Base-by-base conservation (phyloP, 2,329 filamentous ascomycete genomes). In the Epichloe hybrida region DNA sequence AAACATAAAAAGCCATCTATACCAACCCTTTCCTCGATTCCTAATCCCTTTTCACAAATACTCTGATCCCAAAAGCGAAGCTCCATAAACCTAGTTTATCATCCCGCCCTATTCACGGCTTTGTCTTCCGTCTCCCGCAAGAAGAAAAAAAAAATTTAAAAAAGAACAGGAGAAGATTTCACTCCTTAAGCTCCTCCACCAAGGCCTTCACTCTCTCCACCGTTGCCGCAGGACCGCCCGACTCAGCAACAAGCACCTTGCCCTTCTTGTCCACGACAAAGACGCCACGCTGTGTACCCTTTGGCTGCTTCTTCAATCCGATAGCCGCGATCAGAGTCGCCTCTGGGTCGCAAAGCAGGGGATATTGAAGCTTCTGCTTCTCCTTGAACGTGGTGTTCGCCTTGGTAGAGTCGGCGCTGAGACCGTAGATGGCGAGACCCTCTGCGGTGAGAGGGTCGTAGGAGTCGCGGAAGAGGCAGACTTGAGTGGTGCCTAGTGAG, bases 381-480 rank as follows among this genome's bases (percentile, higher is more conserved):
- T 81, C 83, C 70, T 88, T 86, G 77, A 97, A 98, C 44, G 81
- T 88, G 23, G 87, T 90, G 73, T 98, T 98, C 61, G 88, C 81
- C 71, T 93, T 95, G 61, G 88, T 82, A 46, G 83, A 86, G 72
- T 97, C 93, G 59, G 80, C 80, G 55, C 87, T 94, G 48, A 98
- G 81, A 51, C 93, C 93, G 66, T 88, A 97, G 70, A 98, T 88
- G 63, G 83, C 77, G 53, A 95, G 80, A 8, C 91, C 91, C 50
- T 80, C 84, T 31, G 81, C 77, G 11, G 85, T 91, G 50, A 97
- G 77, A 48, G 83, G 73, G 45, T 76, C 72, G 70, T 95, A 88
- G 23, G 81, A 76, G 74, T 97, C 90, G 62, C 93, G 85, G 77
- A 98, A 97, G 58, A 91, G 75, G 70, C 90, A 96, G 55, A 78